These are phyloP conservation scores for Claviceps arundinis DNA, from an alignment of 2,329 filamentous ascomycete species.

Conservation along the genomic window DNA sequence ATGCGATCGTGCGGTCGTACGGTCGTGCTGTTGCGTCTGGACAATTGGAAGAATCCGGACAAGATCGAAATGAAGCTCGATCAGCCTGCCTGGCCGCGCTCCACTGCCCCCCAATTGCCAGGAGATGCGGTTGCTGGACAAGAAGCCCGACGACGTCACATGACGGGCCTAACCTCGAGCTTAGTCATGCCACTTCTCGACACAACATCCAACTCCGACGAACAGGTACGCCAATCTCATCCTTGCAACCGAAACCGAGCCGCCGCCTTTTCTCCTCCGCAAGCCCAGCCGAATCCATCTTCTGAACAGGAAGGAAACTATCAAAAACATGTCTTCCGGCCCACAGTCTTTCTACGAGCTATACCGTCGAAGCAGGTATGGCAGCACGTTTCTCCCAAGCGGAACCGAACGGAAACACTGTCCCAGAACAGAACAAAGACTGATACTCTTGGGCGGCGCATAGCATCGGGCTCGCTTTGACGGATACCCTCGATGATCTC, in stretches of 20 bases:
- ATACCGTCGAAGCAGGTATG: constrained; percentile 93
- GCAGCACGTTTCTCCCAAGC: not conserved
- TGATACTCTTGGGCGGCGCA: constrained; percentile 4
- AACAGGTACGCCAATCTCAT: not conserved
- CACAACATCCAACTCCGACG: not conserved
- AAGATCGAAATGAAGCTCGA: not conserved
- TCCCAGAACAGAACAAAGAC: not conserved
- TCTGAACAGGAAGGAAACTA: not conserved
- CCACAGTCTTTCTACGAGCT: constrained; percentile 73
- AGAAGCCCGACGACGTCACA: constrained; percentile 20
- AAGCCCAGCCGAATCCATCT: not conserved
- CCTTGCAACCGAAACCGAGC: not conserved
- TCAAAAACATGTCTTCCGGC: constrained; percentile 30
- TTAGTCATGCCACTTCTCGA: not conserved
- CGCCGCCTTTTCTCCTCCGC: not conserved
- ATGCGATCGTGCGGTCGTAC: no score
- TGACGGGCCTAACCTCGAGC: constrained; percentile 13
- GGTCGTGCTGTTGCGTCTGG: not conserved
- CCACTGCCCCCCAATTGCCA: not conserved
- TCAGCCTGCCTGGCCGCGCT: not conserved
- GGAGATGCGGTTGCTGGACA: not conserved
- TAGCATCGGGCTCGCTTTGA: constrained; percentile 86
- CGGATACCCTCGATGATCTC: constrained; percentile 91
- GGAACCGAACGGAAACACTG: not conserved
- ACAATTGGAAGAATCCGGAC: not conserved